phyloP scores from a whole-genome alignment of 768 basidiomycete genomes.

The Kwoniella mangroviensis region DNA sequence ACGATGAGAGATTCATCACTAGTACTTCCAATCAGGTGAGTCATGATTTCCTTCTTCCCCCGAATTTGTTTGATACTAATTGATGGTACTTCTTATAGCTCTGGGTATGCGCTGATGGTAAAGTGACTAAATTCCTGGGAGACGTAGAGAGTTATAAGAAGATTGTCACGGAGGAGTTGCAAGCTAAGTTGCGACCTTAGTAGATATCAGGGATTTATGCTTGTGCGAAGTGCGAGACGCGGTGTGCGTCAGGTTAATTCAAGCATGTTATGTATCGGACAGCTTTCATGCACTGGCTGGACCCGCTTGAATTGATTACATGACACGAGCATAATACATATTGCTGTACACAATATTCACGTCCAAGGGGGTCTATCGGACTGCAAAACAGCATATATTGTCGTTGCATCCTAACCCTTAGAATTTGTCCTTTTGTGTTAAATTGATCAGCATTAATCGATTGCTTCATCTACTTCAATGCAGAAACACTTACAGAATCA shows the following conservation, averaged over 20 bases:
- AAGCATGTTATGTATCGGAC: too few relatives aligned
- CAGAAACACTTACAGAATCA: slow-evolving; percentile 1
- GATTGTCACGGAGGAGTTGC: slow-evolving; percentile 27
- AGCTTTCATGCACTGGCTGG: too few relatives aligned
- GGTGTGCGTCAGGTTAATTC: neutral
- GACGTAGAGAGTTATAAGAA: slow-evolving; percentile 89
- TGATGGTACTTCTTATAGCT: slow-evolving; percentile 62
- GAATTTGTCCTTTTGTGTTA: neutral
- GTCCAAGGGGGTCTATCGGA: too few relatives aligned
- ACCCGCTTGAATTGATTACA: too few relatives aligned
- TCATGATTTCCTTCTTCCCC: slow-evolving; percentile 8
- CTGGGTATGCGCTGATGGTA: slow-evolving; percentile 89
- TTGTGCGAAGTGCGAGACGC: neutral
- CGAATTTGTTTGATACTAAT: slow-evolving; percentile 19
- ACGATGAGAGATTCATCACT: slow-evolving; percentile 95
- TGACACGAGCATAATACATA: too few relatives aligned
- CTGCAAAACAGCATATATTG: too few relatives aligned
- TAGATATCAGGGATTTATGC: neutral
- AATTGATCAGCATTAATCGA: neutral
- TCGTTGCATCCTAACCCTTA: too few relatives aligned
- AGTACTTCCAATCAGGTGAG: slow-evolving; percentile 80
- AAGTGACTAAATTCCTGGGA: slow-evolving; percentile 79
- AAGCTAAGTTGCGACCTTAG: slow-evolving; percentile 28
- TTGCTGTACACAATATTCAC: too few relatives aligned
- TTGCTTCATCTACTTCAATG: neutral